Base-by-base conservation (phyloP, 2,329 filamentous ascomycete genomes). In the Colletotrichum filicis region DNA sequence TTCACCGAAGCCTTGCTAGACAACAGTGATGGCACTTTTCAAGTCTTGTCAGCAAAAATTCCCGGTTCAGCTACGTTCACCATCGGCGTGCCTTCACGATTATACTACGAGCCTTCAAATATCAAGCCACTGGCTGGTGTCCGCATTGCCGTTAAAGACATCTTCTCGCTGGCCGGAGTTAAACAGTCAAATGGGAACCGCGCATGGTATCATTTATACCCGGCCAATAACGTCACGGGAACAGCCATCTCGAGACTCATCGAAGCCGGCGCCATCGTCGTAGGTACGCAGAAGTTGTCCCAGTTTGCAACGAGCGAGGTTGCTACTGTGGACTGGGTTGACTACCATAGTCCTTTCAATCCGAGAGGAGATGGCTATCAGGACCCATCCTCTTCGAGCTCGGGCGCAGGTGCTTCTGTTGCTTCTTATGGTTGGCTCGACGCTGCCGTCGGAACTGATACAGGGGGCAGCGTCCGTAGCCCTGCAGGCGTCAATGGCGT, bases 81-180 rank as follows among this genome's bases (percentile, higher is more conserved):
- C 26, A 75, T 85, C 8, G 83, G 37, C 75, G 89, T 92, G 0
- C 89, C 89, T 1, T 91, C 89, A 4, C 85, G 90, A 5, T 81
- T 92, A 0, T 91, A 91, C 79, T 89, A 83, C 78, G 84, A 82
- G 3, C 84, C 82, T 57, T 87, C 86, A 0, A 75, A 76, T 0
- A 81, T 84, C 24, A 85, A 88, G 75, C 89, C 89, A 1, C 81
- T 92, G 0, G 87, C 88, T 7, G 12, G 83, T 89, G 8, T 68
- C 11, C 84, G 90, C 9, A 77, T 92, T 1, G 89, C 85, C 0
- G 82, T 92, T 68, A 92, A 92, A 76, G 90, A 92, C 74, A 89
- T 90, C 61, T 88, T 85, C 74, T 84, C 91, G 69, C 77, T 92
- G 32, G 64, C 58, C n/a, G 90, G 90, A 1, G 76, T 91, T 11